phyloP scores from a whole-genome alignment of 2,329 filamentous ascomycete genomes.

The Chaetomium globosum region DNA sequence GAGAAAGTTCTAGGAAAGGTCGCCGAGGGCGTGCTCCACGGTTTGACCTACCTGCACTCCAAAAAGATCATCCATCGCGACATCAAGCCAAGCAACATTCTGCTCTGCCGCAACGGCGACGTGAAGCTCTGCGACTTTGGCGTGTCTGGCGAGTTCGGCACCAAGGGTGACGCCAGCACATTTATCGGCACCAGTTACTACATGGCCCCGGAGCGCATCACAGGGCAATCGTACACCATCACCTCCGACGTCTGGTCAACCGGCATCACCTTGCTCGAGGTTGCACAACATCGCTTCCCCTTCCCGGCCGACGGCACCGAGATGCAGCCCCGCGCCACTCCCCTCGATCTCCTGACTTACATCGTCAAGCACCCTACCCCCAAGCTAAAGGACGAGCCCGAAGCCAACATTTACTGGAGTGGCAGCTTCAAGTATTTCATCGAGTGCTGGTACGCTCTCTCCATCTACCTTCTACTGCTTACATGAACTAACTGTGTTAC shows the following conservation, averaged over 20 bases:
- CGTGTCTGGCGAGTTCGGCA: slow-evolving; percentile 95
- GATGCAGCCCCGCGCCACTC: slow-evolving; percentile 86
- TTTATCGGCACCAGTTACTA: slow-evolving; percentile 99
- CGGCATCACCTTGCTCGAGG: slow-evolving; percentile 94
- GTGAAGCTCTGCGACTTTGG: slow-evolving; percentile 99
- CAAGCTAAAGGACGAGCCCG: slow-evolving; percentile 91
- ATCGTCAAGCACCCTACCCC: slow-evolving; percentile 96
- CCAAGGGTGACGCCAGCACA: slow-evolving; percentile 96
- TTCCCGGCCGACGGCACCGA: slow-evolving; percentile 97
- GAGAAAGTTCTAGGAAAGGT: slow-evolving; percentile 98
- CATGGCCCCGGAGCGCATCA: slow-evolving; percentile 98
- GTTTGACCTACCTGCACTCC: slow-evolving; percentile 90
- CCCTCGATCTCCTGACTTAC: slow-evolving; percentile 95
- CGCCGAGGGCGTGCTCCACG: slow-evolving; percentile 89
- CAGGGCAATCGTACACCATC: slow-evolving; percentile 96
- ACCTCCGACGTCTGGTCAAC: slow-evolving; percentile 98
- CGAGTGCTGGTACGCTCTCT: slow-evolving; percentile 84
- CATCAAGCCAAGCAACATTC: slow-evolving; percentile 97
- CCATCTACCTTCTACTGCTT: neutral
- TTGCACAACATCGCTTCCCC: slow-evolving; percentile 97
- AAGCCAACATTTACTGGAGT: slow-evolving; percentile 88
- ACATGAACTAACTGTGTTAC: neutral
- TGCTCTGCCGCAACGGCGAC: slow-evolving; percentile 86
- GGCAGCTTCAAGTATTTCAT: slow-evolving; percentile 99
- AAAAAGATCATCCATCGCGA: slow-evolving; percentile 98